Conservation (phyloP, 352 stramenopile genomes). For the Phytophthora rubi region DNA sequence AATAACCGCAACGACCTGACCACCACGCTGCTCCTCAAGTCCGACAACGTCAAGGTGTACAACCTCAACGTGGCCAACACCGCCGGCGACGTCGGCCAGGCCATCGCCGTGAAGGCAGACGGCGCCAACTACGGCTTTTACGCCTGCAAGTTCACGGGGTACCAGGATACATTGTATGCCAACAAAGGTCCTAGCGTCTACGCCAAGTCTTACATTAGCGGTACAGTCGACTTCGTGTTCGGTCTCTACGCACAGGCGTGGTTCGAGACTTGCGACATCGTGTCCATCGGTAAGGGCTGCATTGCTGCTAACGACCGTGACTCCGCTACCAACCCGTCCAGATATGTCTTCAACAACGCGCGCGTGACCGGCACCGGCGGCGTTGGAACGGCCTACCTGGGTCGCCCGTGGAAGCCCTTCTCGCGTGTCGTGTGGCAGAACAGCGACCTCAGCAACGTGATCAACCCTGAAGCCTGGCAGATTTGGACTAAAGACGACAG, state of each 20-base stretch:
- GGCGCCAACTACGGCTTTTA: background rate
- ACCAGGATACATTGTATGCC: constrained; percentile 6
- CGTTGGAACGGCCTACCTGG: too few species aligned
- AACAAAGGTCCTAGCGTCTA: constrained; percentile 1
- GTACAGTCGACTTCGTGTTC: background rate
- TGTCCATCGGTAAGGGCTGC: too few species aligned
- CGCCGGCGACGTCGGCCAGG: background rate
- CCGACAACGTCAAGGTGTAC: constrained; percentile 2
- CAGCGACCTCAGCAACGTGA: too few species aligned
- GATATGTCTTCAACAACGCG: too few species aligned
- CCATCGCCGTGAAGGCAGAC: background rate
- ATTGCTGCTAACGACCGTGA: too few species aligned
- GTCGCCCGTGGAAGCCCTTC: too few species aligned
- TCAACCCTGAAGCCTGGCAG: too few species aligned
- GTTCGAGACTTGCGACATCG: too few species aligned
- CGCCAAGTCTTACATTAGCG: background rate
- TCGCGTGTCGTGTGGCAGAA: too few species aligned
- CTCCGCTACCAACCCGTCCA: too few species aligned
- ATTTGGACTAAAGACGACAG: too few species aligned
- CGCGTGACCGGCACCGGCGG: too few species aligned
- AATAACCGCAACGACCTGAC: background rate
- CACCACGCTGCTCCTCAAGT: background rate
- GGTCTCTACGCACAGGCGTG: background rate
- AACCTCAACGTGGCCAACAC: constrained; percentile 2
- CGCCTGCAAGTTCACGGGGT: background rate